Base-by-base conservation (phyloP, 768 basidiomycete genomes). In the Pleurotus cornucopiae region DNA sequence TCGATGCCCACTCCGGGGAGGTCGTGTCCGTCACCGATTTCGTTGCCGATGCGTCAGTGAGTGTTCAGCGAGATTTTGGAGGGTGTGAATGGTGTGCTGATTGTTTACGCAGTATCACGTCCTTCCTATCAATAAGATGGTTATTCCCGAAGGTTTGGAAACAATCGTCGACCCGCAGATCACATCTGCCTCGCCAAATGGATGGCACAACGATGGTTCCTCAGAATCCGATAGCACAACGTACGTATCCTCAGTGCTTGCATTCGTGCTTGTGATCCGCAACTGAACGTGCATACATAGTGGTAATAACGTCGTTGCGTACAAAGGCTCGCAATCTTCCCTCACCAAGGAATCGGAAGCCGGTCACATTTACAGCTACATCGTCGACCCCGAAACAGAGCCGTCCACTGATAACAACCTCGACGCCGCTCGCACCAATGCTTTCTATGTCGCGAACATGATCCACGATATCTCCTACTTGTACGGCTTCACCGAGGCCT, bases 391-490 rank as follows among this genome's bases (percentile, higher is more conserved):
- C 12, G 60, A 58, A 4, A 44, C 58, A 5, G 69, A 63, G 6
- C 73, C 72, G 4, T 68, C 67, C 7, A 66, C 63, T 43, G 57
- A 61, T 3, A 69, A 53, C 44, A 85, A 86, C 66, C 54, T 80
- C 34, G 73, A 81, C 52, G 79, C 83, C 21, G 82, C 83, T 2
- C 71, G 77, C 30, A 78, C 78, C 2, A 80, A 80, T 58, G 75
- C 73, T 4, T 87, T 85, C 67, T 86, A 84, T 66, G 69, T 85
- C 38, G 73, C 75, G 62, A 88, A 87, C 69, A 76, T 73, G 55
- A 73, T 83, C 52, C 84, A 86, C 65, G 84, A 86, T 55, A 57
- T 71, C 18, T 60, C 67, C 13, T 70, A 68, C 56, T 61, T 73
- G 46, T 79, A 83, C 58, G 84, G 85, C 2, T 86, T 86, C 66